Evolutionary conservation across 306 rosid species (phyloP).

Genomic region (Cicer pinnatifidum): DNA sequence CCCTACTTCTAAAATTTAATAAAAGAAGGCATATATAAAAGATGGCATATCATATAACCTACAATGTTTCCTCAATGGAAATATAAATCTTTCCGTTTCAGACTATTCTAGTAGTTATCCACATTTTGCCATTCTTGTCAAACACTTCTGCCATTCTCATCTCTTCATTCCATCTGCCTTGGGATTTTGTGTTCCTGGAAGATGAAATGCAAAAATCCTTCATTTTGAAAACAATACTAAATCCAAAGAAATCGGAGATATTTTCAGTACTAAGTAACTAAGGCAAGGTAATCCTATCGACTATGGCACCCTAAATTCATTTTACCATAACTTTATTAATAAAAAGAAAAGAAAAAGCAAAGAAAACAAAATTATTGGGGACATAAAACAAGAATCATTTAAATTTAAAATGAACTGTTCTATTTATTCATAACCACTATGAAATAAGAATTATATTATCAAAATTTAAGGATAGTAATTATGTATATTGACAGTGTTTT

Average conservation of each 20-base stretch:
- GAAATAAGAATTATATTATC: not conserved
- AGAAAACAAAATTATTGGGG: no score
- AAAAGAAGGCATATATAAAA: not conserved
- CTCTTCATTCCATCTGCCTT: conserved; percentile 62
- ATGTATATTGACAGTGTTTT: not conserved
- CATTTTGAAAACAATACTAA: not conserved
- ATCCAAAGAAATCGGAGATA: not conserved
- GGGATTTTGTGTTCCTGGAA: conserved; percentile 63
- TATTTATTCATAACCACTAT: no score
- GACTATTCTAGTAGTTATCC: conserved; percentile 73
- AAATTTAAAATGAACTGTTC: no score
- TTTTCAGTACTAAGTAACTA: not conserved
- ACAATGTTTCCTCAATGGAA: conserved; percentile 79
- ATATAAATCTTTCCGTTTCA: conserved; percentile 59
- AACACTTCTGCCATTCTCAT: conserved; percentile 67
- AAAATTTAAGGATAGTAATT: not conserved
- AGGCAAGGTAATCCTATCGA: no score
- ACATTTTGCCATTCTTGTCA: conserved; percentile 66
- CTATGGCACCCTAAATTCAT: no score
- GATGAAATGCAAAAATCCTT: not conserved
- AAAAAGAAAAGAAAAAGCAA: no score
- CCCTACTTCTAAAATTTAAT: conserved; percentile 4
- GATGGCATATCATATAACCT: conserved; percentile 47
- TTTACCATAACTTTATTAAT: no score
- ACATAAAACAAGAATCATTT: no score